Evolutionary conservation across 805 yeast genomes (phyloP), one percentile per base, ranked within the genome.

Genomic region (Saturnispora kantuleensis): DNA sequence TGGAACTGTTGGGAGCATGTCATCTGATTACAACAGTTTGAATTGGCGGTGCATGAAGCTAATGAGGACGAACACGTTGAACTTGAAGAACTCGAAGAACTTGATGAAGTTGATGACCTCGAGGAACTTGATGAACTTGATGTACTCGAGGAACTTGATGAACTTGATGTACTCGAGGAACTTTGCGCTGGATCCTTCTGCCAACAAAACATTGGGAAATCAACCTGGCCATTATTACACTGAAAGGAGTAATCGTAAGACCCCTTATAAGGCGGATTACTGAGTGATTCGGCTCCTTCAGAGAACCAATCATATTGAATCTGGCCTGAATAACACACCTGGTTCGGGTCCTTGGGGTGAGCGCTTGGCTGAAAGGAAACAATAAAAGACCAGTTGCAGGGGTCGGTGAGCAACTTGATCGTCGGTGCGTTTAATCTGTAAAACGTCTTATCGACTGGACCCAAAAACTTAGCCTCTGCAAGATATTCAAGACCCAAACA

Each of bases 231-330:
- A 37, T 36, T 39, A 42, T 44, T 47, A 39, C 59, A 57, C 9
- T 52, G 54, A 18, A 56, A 45, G 31, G 47, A 42, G 45, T 56
- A 53, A 39, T 55, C 59, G 36, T 45, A 47, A 30, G 43, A 34
- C 1, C 36, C 39, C n/a, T 12, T 9, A 13, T 41, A 41, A 3
- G 11, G 13, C 47, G 46, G 49, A 11, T 46, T 16, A 4, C 41
- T 32, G 26, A 21, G 26, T 11, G 39, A 32, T 13, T 37, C 29
- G 10, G 38, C 35, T 8, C 39, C 13, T 4, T 43, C 43, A 9
- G 54, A 55, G 21, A 49, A 46, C 52, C 60, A 58, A 29, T 58
- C 64, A 39, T 47, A 57, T 42, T 58, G 62, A 38, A 58, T 54
- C 42, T 52, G 55, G 47, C 56, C 58, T 16, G 42, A 9, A 52